Conservation (phyloP, 805 yeast species). For the Dipodascus albidus region DNA sequence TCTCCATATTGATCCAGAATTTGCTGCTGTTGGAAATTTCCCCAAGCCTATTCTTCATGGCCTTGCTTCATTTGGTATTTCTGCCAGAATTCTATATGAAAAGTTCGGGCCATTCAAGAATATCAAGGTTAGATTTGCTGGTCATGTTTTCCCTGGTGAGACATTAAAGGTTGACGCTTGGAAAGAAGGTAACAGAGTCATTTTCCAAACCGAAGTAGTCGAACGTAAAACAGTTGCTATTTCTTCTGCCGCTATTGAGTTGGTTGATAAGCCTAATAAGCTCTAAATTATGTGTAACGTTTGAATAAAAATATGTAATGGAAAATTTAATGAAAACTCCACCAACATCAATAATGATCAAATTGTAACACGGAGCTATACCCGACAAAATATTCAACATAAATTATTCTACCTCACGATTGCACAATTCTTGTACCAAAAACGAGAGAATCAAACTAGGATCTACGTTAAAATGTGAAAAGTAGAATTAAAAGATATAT, state of each 20-base stretch:
- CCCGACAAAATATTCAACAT: too few species aligned
- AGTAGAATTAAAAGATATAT: too few species aligned
- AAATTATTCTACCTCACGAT: too few species aligned
- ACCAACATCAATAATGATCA: too few species aligned
- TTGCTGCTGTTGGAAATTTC: conserved; percentile 83
- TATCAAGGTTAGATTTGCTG: conserved; percentile 82
- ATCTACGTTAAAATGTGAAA: too few species aligned
- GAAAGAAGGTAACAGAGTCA: conserved; percentile 61
- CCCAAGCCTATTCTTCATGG: conserved; percentile 88
- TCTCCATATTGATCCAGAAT: conserved; percentile 82
- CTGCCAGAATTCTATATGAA: conserved; percentile 65
- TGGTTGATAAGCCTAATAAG: conserved; percentile 15
- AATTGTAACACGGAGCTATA: too few species aligned
- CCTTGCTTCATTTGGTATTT: conserved; percentile 73
- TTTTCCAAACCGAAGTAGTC: conserved; percentile 72
- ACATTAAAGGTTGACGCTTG: conserved; percentile 71
- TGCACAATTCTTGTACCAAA: too few species aligned
- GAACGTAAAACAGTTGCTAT: conserved; percentile 72
- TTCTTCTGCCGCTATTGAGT: conserved; percentile 75
- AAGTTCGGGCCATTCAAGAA: conserved; percentile 74
- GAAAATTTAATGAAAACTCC: neutral
- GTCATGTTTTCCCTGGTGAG: conserved; percentile 93
- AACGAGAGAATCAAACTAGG: too few species aligned
- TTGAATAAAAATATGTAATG: neutral
- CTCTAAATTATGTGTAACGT: neutral